These are phyloP conservation scores for Zygoascus sp. DNA, from an alignment of 1,139 yeast genomes.

Conservation along the genomic window DNA sequence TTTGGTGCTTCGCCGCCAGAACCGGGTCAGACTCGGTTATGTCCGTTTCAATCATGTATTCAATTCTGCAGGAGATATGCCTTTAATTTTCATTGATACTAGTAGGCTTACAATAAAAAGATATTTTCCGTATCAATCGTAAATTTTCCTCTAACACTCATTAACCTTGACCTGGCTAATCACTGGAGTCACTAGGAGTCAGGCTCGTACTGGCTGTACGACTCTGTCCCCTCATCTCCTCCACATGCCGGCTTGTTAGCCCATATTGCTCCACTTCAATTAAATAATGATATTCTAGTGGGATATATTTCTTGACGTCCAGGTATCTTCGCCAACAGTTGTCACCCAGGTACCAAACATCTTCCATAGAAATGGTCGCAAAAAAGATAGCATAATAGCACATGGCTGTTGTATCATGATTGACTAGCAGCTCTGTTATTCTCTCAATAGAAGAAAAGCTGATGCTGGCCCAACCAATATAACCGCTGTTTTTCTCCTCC, in stretches of 20 bases:
- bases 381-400: not conserved
- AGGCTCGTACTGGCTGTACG: not conserved
- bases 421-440: not conserved
- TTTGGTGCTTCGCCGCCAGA: no score
- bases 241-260: not conserved
- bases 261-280: not conserved
- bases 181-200: no score
- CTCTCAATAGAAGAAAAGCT: not conserved
- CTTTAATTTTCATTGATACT: no score
- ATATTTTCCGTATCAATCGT: no score
- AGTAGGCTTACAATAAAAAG: no score
- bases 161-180: no score
- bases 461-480: not conserved
- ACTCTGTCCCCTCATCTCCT: not conserved
- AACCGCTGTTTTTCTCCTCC: not conserved
- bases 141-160: no score
- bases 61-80: no score
- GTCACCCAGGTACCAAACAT: not conserved
- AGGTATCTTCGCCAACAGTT: not conserved
- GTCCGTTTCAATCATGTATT: no score
- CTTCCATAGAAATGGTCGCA: not conserved
- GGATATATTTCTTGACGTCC: not conserved
- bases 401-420: not conserved
- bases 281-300: conserved; percentile 3
- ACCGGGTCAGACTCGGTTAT: no score